phyloP scores from a whole-genome alignment of 352 stramenopile genomes.

The Phytophthora pistaciae region DNA sequence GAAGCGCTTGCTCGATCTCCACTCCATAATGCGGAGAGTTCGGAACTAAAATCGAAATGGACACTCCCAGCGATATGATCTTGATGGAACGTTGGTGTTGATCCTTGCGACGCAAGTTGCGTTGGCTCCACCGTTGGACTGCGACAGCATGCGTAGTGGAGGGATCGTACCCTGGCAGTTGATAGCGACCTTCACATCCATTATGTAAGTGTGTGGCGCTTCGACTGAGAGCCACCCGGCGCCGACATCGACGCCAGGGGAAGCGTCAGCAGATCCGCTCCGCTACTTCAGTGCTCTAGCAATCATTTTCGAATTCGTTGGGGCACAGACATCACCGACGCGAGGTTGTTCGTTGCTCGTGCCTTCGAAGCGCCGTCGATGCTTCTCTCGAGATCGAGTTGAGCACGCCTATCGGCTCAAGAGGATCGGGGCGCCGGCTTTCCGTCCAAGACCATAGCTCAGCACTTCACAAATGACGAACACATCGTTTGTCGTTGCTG shows the following conservation, averaged over 20 bases:
- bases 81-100: background rate
- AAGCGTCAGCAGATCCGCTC: slow-evolving; percentile 2
- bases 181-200: slow-evolving; percentile 19
- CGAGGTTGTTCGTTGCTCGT: background rate
- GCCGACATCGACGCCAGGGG: background rate
- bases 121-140: slow-evolving; percentile 20
- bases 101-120: too few species aligned
- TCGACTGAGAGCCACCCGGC: slow-evolving; percentile 10
- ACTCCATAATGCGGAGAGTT: slow-evolving; percentile 23
- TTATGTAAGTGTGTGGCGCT: background rate
- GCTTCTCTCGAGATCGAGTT: slow-evolving; percentile 1
- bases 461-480: background rate
- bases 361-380: background rate
- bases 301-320: background rate
- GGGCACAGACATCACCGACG: background rate
- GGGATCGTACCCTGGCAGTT: slow-evolving; percentile 26
- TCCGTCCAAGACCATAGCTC: background rate
- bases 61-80: background rate
- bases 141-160: slow-evolving; percentile 2
- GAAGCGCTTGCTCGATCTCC: slow-evolving; percentile 33
- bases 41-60: slow-evolving; percentile 25
- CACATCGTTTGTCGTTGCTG: background rate
- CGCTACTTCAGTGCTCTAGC: background rate
- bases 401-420: slow-evolving; percentile 6
- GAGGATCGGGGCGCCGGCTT: background rate